Percentiles rank a stretch among this genome's conserved stretches.
Evolutionary conservation across 164 flowering plant genomes (phyloP).

Genomic region (Berberis thunbergii): DNA sequence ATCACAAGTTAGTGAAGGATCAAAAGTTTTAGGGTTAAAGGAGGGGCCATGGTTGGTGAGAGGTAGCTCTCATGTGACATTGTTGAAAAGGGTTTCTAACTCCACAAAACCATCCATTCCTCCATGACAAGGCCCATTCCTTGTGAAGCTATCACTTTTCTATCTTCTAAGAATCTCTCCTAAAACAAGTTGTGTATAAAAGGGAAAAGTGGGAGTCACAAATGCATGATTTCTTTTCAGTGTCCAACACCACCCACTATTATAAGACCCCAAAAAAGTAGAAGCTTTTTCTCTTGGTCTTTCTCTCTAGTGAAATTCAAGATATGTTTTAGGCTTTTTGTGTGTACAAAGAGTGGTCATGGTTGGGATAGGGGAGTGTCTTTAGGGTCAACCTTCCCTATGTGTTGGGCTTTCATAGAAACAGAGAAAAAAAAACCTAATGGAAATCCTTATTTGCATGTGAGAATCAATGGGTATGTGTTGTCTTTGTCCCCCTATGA

Average conservation of each 20-base stretch:
- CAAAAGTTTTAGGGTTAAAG: constrained; percentile 2
- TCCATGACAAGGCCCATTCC: constrained; percentile 11
- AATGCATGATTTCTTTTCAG: constrained; percentile 11
- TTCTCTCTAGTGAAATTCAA: constrained; percentile 13
- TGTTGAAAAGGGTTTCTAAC: constrained; percentile 6
- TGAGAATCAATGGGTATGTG: constrained; percentile 9
- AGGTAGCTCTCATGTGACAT: constrained; percentile 19
- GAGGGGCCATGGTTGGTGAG: constrained; percentile 5
- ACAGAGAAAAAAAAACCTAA: constrained; percentile 1
- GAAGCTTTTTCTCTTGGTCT: constrained; percentile 14
- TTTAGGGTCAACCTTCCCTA: constrained; percentile 1
- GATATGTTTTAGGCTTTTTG: neutral
- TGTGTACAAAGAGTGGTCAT: neutral
- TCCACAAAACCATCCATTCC: constrained; percentile 3
- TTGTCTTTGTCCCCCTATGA: constrained; percentile 7
- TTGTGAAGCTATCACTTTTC: constrained; percentile 12
- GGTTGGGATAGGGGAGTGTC: neutral
- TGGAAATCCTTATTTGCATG: constrained; percentile 9
- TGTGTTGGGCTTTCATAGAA: neutral
- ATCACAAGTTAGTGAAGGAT: constrained; percentile 4
- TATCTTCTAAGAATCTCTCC: constrained; percentile 17
- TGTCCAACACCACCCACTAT: constrained; percentile 15
- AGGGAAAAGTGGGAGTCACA: constrained; percentile 13
- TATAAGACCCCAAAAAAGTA: neutral
- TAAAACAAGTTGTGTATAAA: constrained; percentile 10